Base-by-base conservation (phyloP, 495 filamentous ascomycete species). In the Penicillium daleae region DNA sequence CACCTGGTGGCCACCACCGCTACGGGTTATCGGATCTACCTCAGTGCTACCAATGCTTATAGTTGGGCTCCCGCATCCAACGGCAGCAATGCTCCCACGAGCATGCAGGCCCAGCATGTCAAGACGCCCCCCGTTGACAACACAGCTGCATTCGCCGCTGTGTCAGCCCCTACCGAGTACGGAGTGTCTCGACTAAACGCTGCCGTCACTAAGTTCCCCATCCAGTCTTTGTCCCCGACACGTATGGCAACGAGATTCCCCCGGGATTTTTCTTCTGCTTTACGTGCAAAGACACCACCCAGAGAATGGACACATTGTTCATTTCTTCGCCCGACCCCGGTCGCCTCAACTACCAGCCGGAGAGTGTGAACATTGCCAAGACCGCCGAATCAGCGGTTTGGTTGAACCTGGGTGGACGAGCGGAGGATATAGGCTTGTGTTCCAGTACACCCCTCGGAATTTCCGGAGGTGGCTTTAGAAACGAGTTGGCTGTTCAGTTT, bases 31-130 rank as follows among this genome's bases (percentile, higher is more conserved):
- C 88, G 95, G 19, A 85, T 99, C 22, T 97, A 92, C 69, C 80
- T 98, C 57, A 97, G 92, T 69, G 92, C 94, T 6, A 96, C 94
- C 2, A 88, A 89, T 42, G 85, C 91, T 7, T 89, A 88, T 51
- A 88, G 85, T 37, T 89, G 87, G 73, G 79, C 82, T 6, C 78
- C 84, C 13, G 78, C 85, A 27, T 82, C 87, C 19, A 76, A 71
- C 24, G 76, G 79, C 26, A 82, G 75, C 46, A 83, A 79, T 59
- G 86, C 92, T 0, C 94, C 96, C 4, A 94, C 90, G 53, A 97
- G 92, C 77, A 97, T 99, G 93, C 93, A 97, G 72, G 87, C 97
- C 22, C 91, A 96, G 64, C 93, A 94, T 67, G 88, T 98, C 72
- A 96, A 93, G 67, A 96, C 97, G 58, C 96, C 95, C 9, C 94